A percentile compares a stretch with the other conserved stretches of the same genome.
Conservation (phyloP, 352 stramenopile genomes). For the Globisporangium lucens region DNA sequence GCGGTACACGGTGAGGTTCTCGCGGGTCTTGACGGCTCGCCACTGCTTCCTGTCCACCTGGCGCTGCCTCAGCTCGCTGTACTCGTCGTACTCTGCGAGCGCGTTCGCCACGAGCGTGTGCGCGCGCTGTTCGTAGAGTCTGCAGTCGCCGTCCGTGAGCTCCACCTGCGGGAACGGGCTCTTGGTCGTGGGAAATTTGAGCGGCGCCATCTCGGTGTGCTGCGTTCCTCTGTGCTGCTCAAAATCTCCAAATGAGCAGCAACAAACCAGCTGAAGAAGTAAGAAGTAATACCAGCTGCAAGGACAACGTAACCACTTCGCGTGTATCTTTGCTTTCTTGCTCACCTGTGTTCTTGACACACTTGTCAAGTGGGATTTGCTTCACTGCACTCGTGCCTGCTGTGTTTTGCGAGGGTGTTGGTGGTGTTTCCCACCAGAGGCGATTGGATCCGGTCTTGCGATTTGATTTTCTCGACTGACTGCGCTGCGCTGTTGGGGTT, state of each 20-base stretch:
- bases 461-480: neutral
- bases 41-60: conserved; percentile 27
- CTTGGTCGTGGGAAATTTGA: conserved; percentile 22
- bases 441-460: neutral
- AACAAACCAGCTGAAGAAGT: neutral
- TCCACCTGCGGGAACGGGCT: conserved; percentile 26
- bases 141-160: conserved; percentile 27
- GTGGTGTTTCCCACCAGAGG: neutral
- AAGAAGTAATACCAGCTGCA: no score
- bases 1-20: conserved; percentile 24
- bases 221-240: neutral
- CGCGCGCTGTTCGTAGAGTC: conserved; percentile 30
- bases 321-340: no score
- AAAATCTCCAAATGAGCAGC: neutral
- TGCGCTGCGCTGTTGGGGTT: neutral
- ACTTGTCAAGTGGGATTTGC: neutral
- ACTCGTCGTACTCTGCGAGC: conserved; percentile 27
- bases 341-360: neutral
- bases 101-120: conserved; percentile 28
- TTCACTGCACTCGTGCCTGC: neutral
- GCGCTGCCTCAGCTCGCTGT: conserved; percentile 16
- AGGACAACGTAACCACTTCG: no score
- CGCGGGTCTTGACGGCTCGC: conserved; percentile 26
- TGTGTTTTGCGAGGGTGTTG: neutral
- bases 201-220: conserved; percentile 10